Evolutionary conservation across 768 basidiomycete genomes (phyloP), one percentile per base, ranked within the genome.

Genomic region (Mycena latifolia): DNA sequence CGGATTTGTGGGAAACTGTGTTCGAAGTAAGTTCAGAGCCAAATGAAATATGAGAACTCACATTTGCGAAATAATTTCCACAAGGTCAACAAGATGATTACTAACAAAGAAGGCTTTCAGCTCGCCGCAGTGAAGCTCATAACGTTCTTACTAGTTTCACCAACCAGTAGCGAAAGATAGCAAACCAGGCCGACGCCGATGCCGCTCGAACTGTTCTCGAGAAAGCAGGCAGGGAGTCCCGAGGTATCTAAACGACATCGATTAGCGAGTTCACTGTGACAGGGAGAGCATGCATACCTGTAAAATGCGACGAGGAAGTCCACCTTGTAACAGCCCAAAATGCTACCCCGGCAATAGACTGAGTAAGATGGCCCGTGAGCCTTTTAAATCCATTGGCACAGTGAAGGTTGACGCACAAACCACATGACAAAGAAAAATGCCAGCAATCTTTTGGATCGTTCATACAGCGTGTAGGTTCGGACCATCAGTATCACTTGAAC

Each of bases 71-170:
- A 45, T 4, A 66, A 39, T 52, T 61, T 61, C 55, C 60, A 50
- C 37, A 62, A 31, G 15, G 65, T 66, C 60, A 66, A 66, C 18
- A 48, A 35, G 28, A 66, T 53, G 14, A 66, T 66, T 27, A 37
- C 56, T 64, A 29, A 12, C 5, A 43, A 17, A 24, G 27, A n/a
- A n/a, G 22, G n/a, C n/a, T n/a, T n/a, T 53, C 24, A 60, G 59
- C 25, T n/a, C 6, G 5, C 27, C 14, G 27, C 17, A 18, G 12
- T 35, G 20, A 11, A 37, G 9, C 11, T 5, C 28, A 17, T 1
- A 22, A 55, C 12, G n/a, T 18, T 11, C 62, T 20, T 22, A 63
- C 62, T 35, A n/a, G 46, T 39, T 63, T 63, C 62, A 43, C 62
- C 53, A 31, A 55, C 55, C 5, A 63, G 55, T 41, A 63, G 47